Base-by-base conservation (phyloP, 148 eudicot species). In the Tetragonia tetragonoides region DNA sequence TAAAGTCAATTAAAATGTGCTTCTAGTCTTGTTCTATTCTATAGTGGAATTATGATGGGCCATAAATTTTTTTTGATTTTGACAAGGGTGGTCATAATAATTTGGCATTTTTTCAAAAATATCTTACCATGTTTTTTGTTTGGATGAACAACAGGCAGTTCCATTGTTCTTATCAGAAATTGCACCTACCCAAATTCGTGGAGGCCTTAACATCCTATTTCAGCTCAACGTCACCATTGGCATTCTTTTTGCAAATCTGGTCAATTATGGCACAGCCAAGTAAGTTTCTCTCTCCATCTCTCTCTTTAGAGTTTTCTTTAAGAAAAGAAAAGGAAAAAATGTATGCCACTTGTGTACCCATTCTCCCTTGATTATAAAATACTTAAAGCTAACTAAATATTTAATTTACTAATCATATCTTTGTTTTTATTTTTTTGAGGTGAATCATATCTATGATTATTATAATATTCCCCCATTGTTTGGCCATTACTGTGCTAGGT, bases 91-190 rank as follows among this genome's bases (percentile, higher is more conserved):
- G 17, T 12, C 47, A 8, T 66, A 18, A 17, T 6, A 20, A 49
- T 7, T 49, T 49, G 11, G 14, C 11, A 49, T 49, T 49, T 28
- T 20, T 1, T 66, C 47, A 40, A 8, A 6, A 41, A 40, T 20
- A 20, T 20, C 53, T 42, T n/a, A 68, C 46, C 2, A 49, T 39
- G 1, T 37, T 20, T 64, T 23, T 11, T 3, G 51, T 51, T 53
- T 51, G 28, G 37, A 57, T 78, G 57, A 44, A 24, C 17, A 63
- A 72, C 87, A 95, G 99, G 99, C 98, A 6, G 98, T 96, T 73
- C 99, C 99, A 6, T 65, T 96, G 74, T 96, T 90, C 51, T 82
- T 96, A 49, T 93, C 99, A 47, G 98, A 96, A 83, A 93, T 96
- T 39, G 99, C 99, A 63, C 98, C 99, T 1, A 90, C 97, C 15